phyloP scores from a whole-genome alignment of 352 stramenopile genomes.

The Globisporangium lucens region DNA sequence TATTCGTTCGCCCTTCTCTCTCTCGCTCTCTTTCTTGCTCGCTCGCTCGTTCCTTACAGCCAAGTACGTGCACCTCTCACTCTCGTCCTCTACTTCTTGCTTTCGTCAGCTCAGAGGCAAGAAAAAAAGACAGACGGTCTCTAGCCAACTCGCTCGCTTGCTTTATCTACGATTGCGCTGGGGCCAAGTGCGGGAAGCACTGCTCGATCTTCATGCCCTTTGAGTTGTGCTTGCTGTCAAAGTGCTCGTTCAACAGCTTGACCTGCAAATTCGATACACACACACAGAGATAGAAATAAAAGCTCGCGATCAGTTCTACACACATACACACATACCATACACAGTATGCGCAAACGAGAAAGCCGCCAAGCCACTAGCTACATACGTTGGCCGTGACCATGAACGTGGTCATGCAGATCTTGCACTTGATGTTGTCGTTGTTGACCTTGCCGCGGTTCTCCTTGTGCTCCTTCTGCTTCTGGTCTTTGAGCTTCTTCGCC shows the following conservation, averaged over 20 bases:
- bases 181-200: slow-evolving; percentile 53
- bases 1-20: not conserved
- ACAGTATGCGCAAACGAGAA: not conserved
- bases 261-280: slow-evolving; percentile 23
- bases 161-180: slow-evolving; percentile 9
- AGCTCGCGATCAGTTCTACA: not conserved
- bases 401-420: slow-evolving; percentile 87
- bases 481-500: slow-evolving; percentile 82
- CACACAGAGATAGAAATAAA: not conserved
- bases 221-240: slow-evolving; percentile 61
- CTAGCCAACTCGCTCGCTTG: not conserved
- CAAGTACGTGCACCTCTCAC: not conserved
- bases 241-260: slow-evolving; percentile 70
- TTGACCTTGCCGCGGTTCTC: slow-evolving; percentile 82
- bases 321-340: not conserved
- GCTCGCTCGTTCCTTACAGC: not conserved
- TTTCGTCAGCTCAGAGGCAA: not conserved
- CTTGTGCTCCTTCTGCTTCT: slow-evolving; percentile 77
- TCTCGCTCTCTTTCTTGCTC: not conserved
- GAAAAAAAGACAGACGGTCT: not conserved
- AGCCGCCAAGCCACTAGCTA: not conserved
- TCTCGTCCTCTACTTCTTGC: not conserved
- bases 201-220: slow-evolving; percentile 70
- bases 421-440: slow-evolving; percentile 78
- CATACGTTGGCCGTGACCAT: slow-evolving; percentile 82